Conservation (phyloP, 805 yeast species). For the Suhomyces sp. region DNA sequence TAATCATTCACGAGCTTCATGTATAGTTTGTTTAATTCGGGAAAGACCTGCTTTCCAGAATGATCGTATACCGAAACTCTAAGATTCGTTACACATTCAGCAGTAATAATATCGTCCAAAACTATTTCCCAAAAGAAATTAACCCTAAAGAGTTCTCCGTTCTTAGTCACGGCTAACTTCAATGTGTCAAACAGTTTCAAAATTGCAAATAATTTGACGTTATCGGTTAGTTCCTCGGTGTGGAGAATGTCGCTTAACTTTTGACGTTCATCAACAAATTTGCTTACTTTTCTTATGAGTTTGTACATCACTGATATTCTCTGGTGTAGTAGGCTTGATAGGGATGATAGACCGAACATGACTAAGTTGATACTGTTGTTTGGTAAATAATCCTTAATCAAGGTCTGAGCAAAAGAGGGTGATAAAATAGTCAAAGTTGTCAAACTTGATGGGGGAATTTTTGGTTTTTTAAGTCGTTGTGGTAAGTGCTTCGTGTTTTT, state of each 20-base stretch:
- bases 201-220: slow-evolving; percentile 15
- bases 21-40: slow-evolving; percentile 17
- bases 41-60: slow-evolving; percentile 11
- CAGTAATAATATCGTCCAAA: slow-evolving; percentile 18
- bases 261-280: slow-evolving; percentile 13
- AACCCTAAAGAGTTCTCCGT: slow-evolving; percentile 3
- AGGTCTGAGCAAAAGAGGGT: slow-evolving; percentile 17
- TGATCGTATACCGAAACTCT: slow-evolving; percentile 10
- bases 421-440: slow-evolving; percentile 21
- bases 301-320: slow-evolving; percentile 22
- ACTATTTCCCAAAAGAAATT: slow-evolving; percentile 25
- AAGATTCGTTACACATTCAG: slow-evolving; percentile 24
- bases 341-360: slow-evolving; percentile 31
- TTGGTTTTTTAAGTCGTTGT: background rate
- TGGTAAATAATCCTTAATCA: slow-evolving; percentile 25
- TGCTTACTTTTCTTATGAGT: slow-evolving; percentile 19
- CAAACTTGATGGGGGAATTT: background rate
- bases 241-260: slow-evolving; percentile 10
- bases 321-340: slow-evolving; percentile 24
- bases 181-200: slow-evolving; percentile 22
- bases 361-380: slow-evolving; percentile 27
- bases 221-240: slow-evolving; percentile 15
- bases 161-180: slow-evolving; percentile 13
- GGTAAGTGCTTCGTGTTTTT: slow-evolving; percentile 1
- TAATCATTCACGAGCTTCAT: slow-evolving; percentile 20